phyloP scores from a whole-genome alignment of 2,329 filamentous ascomycete species.

The Canariomyces notabilis region DNA sequence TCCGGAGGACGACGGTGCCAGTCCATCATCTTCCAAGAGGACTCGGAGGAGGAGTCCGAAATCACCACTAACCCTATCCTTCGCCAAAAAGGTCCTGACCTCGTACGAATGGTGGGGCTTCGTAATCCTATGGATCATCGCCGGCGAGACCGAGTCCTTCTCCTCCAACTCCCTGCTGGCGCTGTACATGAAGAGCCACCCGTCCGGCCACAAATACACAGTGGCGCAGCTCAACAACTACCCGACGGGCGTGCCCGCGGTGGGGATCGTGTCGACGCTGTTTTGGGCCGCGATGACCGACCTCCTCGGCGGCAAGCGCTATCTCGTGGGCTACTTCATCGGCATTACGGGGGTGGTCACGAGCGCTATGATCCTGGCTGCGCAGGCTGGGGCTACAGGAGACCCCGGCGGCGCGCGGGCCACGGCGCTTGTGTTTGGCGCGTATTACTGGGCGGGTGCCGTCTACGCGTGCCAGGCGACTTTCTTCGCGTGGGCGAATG shows the following conservation, averaged over 20 bases:
- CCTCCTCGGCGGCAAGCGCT: conserved; percentile 56
- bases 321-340: conserved; percentile 63
- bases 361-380: conserved; percentile 55
- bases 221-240: conserved; percentile 52
- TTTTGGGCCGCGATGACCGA: conserved; percentile 68
- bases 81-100: conserved; percentile 50
- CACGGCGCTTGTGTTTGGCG: conserved; percentile 54
- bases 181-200: conserved; percentile 47
- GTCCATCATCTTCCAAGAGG: no score
- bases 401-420: conserved; percentile 28
- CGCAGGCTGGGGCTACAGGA: conserved; percentile 34
- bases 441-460: conserved; percentile 65
- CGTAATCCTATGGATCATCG: conserved; percentile 62
- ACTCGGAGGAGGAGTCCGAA: conserved; percentile 1
- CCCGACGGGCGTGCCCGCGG: conserved; percentile 51
- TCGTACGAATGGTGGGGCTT: conserved; percentile 65
- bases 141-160: conserved; percentile 67
- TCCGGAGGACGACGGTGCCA: no score
- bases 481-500: conserved; percentile 73
- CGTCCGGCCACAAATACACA: conserved; percentile 35
- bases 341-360: conserved; percentile 59
- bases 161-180: conserved; percentile 56
- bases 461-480: conserved; percentile 70
- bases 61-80: conserved; percentile 31
- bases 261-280: conserved; percentile 55